These are phyloP conservation scores for Luzula sylvatica DNA, from an alignment of 176 grass and related monocot species.

Conservation along the genomic window DNA sequence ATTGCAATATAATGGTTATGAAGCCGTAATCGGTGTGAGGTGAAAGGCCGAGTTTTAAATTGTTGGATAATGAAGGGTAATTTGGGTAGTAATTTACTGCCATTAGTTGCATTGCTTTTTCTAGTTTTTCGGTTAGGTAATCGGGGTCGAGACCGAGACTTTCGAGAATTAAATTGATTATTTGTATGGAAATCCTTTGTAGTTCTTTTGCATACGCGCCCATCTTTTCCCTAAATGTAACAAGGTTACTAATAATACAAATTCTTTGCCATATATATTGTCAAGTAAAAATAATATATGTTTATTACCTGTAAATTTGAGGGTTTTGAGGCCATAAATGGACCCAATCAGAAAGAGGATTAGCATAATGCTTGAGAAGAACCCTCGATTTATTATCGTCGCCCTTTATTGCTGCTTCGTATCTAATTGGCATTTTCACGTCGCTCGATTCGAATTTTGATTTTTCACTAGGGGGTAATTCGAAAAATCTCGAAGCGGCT, in stretches of 20 bases:
- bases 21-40: constrained; percentile 62
- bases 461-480: constrained; percentile 32
- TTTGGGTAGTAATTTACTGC: constrained; percentile 47
- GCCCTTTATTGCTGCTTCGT: constrained; percentile 34
- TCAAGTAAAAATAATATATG: no score
- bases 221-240: constrained; percentile 39
- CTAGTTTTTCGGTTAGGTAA: constrained; percentile 43
- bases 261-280: neutral
- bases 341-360: constrained; percentile 50
- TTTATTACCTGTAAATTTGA: constrained; percentile 49
- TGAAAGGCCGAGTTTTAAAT: constrained; percentile 32
- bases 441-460: constrained; percentile 38
- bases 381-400: constrained; percentile 30
- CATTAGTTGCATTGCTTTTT: constrained; percentile 48
- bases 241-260: neutral
- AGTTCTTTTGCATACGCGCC: constrained; percentile 35
- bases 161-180: constrained; percentile 45
- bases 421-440: constrained; percentile 39
- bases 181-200: constrained; percentile 30
- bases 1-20: constrained; percentile 62
- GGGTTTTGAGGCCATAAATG: constrained; percentile 46
- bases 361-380: constrained; percentile 71
- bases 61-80: neutral
- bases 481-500: constrained; percentile 48
- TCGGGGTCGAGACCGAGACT: constrained; percentile 39